Base-by-base conservation (phyloP, 768 basidiomycete genomes). In the Daedaleopsis nitida region DNA sequence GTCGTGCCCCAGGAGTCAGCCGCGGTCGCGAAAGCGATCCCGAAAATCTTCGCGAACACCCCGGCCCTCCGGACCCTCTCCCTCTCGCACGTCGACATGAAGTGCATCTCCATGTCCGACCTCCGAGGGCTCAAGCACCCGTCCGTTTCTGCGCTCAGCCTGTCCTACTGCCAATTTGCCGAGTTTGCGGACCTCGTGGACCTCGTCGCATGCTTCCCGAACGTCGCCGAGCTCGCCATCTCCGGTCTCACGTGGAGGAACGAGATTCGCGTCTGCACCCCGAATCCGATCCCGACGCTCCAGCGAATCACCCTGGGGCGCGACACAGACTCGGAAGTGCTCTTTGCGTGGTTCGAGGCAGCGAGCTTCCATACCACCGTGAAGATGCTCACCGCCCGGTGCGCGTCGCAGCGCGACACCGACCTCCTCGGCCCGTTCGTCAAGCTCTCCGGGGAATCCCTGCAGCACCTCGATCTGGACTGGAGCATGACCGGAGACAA, bases 81-180 rank as follows among this genome's bases (percentile, higher is more conserved):
- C 5, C 49, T 62, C 34, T 51, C 59, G 9, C 53, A 58, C 37
- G 51, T 60, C 24, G 62, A 65, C 43, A 35, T 63, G 44, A 62
- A 57, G 23, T 6, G 39, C 23, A 48, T 49, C 19, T 37, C 52
- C 23, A 48, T 49, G 16, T 37, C 52, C 13, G 51, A 48, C 42
- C 34, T 57, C 32, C 5, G 16, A 9, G 16, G 44, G 5, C 42
- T 60, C 7, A 59, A 45, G 16, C 65, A 64, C 42, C 35, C 63
- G 0, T 38, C 66, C 48, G 62, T 68, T 10, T 60, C 66, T 13
- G 56, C 62, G 21, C 65, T 73, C 53, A 53, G 42, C 19, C 58
- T 71, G 21, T 64, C 67, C 19, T 68, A 64, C 61, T 73, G 72
- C 57, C 65, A 65, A 17, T 70, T 73, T 57, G 23, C 64, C 16